phyloP scores from a whole-genome alignment of 495 filamentous ascomycete genomes.

The Lichenothelia convexa region DNA sequence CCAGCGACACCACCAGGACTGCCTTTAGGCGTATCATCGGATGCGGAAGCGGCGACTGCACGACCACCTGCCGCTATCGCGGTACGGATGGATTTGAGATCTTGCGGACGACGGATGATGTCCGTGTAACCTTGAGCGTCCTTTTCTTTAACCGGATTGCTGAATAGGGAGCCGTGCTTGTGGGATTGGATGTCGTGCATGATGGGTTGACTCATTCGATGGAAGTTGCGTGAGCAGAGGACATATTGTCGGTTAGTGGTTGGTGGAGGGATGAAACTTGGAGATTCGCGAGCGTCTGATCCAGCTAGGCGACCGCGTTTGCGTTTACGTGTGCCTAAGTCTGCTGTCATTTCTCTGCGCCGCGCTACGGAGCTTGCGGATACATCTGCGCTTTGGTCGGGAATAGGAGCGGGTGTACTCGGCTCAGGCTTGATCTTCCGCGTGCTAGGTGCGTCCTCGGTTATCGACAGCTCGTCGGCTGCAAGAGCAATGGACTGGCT shows the following conservation, averaged over 20 bases:
- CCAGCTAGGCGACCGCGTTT: slow-evolving; percentile 30
- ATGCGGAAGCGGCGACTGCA: slow-evolving; percentile 41
- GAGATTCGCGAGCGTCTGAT: slow-evolving; percentile 12
- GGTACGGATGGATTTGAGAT: slow-evolving; percentile 69
- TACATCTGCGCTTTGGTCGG: too few species aligned
- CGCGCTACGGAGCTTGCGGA: too few species aligned
- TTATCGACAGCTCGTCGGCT: slow-evolving; percentile 31
- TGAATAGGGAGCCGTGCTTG: slow-evolving; percentile 77
- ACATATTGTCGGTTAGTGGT: slow-evolving; percentile 6
- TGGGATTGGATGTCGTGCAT: slow-evolving; percentile 74
- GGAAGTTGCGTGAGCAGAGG: slow-evolving; percentile 43
- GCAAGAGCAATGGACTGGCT: slow-evolving; percentile 41
- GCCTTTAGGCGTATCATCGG: slow-evolving; percentile 25
- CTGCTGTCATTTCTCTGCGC: too few species aligned
- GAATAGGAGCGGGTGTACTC: slow-evolving; percentile 32
- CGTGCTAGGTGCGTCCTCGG: slow-evolving; percentile 25
- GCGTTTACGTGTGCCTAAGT: slow-evolving; percentile 18
- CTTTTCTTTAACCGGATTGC: slow-evolving; percentile 60
- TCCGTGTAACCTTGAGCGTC: slow-evolving; percentile 79
- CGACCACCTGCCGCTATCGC: slow-evolving; percentile 62
- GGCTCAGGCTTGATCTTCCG: slow-evolving; percentile 50
- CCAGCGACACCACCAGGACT: slow-evolving; percentile 29
- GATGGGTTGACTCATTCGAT: slow-evolving; percentile 55
- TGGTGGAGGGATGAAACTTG: slow-evolving; percentile 5
- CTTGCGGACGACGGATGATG: slow-evolving; percentile 70